These are phyloP conservation scores for Lachancea quebecensis DNA, from an alignment of 805 yeast species.

Conservation along the genomic window DNA sequence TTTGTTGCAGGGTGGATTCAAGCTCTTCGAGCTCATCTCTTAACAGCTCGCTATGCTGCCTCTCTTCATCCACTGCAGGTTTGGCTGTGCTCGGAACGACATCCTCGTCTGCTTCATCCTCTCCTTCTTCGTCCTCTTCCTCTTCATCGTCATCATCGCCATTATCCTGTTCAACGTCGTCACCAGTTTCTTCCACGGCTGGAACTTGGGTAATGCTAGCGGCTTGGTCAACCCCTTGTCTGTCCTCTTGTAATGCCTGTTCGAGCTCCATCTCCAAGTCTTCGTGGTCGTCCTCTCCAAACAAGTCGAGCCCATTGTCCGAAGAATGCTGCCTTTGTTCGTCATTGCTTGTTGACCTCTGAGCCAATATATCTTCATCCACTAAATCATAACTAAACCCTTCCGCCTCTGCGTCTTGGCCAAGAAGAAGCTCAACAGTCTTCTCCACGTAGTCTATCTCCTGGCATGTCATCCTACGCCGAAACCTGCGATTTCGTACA, in stretches of 20 bases:
- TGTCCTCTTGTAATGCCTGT: conserved; percentile 42
- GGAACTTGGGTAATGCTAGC: conserved; percentile 17
- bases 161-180: conserved; percentile 30
- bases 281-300: conserved; percentile 29
- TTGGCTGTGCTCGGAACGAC: conserved; percentile 28
- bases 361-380: conserved; percentile 40
- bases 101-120: conserved; percentile 34
- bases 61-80: conserved; percentile 47
- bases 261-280: conserved; percentile 53
- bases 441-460: conserved; percentile 73
- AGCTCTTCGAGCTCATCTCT: conserved; percentile 82
- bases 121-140: conserved; percentile 31
- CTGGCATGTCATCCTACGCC: conserved; percentile 60
- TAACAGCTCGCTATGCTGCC: conserved; percentile 64
- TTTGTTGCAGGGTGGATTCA: conserved; percentile 67
- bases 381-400: conserved; percentile 70
- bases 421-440: conserved; percentile 67
- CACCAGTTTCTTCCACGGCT: conserved; percentile 31
- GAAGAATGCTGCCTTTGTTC: neutral
- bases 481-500: conserved; percentile 61
- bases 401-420: conserved; percentile 77
- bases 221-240: conserved; percentile 23
- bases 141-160: conserved; percentile 31
- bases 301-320: conserved; percentile 6
- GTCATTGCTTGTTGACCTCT: conserved; percentile 19